These are phyloP conservation scores for Kwoniella mangroviensis DNA, from an alignment of 768 basidiomycete genomes.

Conservation along the genomic window DNA sequence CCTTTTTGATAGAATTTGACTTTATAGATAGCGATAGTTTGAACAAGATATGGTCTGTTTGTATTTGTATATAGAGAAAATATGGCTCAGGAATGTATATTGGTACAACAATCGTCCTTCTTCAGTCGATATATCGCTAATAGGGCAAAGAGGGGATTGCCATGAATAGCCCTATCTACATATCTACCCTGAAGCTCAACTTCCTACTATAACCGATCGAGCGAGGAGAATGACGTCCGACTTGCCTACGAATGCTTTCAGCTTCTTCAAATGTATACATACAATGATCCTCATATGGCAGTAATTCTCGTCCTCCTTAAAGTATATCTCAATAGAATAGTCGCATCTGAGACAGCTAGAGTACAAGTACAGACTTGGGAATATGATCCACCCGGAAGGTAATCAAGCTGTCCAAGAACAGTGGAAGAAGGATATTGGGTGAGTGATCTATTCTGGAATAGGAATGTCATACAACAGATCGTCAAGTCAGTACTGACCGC, in stretches of 20 bases:
- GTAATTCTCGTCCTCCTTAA: background rate
- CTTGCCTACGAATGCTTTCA: too few relatives aligned
- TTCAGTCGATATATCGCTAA: too few relatives aligned
- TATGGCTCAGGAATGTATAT: too few relatives aligned
- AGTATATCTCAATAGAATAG: background rate
- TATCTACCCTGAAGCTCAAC: too few relatives aligned
- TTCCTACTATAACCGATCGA: too few relatives aligned
- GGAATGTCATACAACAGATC: background rate
- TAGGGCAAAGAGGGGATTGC: too few relatives aligned
- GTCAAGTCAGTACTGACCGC: background rate
- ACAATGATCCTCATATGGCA: too few relatives aligned
- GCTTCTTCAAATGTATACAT: too few relatives aligned
- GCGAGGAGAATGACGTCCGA: too few relatives aligned
- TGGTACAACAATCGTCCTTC: too few relatives aligned
- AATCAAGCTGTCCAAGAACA: constrained; percentile 1
- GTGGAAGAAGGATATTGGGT: constrained; percentile 21
- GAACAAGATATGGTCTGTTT: background rate
- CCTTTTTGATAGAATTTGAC: constrained; percentile 5
- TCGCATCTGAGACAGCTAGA: background rate
- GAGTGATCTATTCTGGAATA: background rate
- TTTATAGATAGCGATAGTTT: background rate
- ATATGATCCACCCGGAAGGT: constrained; percentile 13
- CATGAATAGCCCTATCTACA: too few relatives aligned
- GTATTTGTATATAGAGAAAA: background rate
- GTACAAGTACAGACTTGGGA: background rate